These are phyloP conservation scores for Hericium alpestre DNA, from an alignment of 768 basidiomycete species.

Conservation along the genomic window DNA sequence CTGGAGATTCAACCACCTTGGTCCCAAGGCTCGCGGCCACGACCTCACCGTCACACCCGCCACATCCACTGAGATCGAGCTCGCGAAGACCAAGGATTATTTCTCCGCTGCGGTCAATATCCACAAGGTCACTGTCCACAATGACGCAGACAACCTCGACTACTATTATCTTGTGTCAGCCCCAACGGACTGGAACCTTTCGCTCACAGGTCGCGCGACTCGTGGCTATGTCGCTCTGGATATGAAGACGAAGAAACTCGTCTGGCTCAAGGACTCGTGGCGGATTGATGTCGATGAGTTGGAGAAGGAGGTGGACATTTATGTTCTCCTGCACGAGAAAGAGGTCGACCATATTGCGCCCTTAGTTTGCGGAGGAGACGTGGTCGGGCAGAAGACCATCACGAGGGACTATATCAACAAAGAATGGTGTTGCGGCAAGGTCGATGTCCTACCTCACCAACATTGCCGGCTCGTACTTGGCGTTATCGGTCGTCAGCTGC, in stretches of 20 bases:
- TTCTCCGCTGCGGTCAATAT: too few relatives aligned
- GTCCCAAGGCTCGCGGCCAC: background rate
- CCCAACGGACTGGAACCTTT: too few relatives aligned
- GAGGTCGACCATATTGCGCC: background rate
- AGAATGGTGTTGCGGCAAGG: background rate
- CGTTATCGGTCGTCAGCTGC: too few relatives aligned
- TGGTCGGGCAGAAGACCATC: background rate
- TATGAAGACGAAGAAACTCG: background rate
- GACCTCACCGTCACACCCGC: background rate
- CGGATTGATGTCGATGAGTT: background rate
- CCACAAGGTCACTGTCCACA: too few relatives aligned
- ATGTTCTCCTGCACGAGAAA: background rate
- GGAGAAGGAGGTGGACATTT: background rate
- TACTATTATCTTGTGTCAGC: too few relatives aligned
- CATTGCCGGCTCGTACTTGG: background rate
- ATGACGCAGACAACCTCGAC: too few relatives aligned
- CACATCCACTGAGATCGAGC: too few relatives aligned
- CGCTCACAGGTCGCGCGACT: background rate
- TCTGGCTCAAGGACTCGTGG: background rate
- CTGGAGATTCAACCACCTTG: conserved; percentile 4
- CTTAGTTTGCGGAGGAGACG: background rate
- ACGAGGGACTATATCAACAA: background rate
- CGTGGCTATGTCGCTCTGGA: background rate
- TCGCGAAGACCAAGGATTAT: too few relatives aligned
- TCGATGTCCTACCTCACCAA: background rate